Base-by-base conservation (phyloP, 495 filamentous ascomycete genomes). In the Astrocystis sublimbata region DNA sequence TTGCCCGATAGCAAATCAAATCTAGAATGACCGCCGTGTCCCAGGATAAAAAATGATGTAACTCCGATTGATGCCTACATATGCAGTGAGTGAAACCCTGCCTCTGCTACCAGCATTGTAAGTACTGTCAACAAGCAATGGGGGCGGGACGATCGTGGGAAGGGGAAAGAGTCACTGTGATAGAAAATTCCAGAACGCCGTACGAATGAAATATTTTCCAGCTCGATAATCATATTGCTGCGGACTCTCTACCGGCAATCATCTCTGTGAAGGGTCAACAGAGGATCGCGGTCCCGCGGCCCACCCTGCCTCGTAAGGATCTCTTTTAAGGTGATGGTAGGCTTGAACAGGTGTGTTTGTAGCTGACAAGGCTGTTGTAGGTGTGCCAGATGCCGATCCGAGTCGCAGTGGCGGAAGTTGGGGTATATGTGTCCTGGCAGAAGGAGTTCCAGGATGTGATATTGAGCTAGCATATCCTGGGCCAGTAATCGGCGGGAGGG, bases 251-350 rank as follows among this genome's bases (percentile, higher is more conserved):
- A 12, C 33, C 23, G 35, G 24, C 7, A n/a, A 17, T 56, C 15
- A 54, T n/a, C 50, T 35, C 24, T 62, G 60, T 17, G 51, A 43
- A 4, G 61, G 26, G 23, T 76, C 73, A 9, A 69, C 53, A 6
- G 68, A 67, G 12, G 68, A 66, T 41, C 73, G 66, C 21, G 71
- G 64, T 19, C 71, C 74, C 1, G 75, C 78, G 26, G 74, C 79
- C 79, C 79, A 81, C 15, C 78, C 79, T 15, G 75, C 76, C 60
- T 81, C 79, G 33, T 78, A 74, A 3, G 71, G 61, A 23, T 73
- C 66, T 28, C 69, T 68, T 50, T 71, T 71, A 17, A 72, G 71
- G 24, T 71, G 60, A 5, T 67, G 41, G 42, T 72, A 75, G 52
- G 58, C 64, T 42, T 65, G 66, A 8, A 65, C 62, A 5, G 71